Base-by-base conservation (phyloP, 1,139 yeast species). In the Sugiyamaella neomexicana region DNA sequence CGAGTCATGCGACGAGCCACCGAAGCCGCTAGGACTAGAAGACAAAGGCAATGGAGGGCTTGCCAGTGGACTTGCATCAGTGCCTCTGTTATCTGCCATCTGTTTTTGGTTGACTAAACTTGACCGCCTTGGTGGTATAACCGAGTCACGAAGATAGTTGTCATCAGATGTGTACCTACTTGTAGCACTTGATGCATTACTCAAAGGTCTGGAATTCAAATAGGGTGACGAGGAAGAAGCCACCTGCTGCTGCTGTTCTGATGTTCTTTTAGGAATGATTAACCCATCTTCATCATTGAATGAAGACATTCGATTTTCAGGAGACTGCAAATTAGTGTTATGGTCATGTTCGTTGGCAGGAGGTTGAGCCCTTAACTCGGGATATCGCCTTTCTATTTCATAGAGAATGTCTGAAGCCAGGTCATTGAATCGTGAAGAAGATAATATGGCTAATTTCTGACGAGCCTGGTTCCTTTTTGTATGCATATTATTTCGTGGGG, bases 381-480 rank as follows among this genome's bases (percentile, higher is more conserved):
- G 66, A 39, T 57, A 60, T 23, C 99, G 77, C 65, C 97, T 80
- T 65, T 86, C 90, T 50, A 91, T 87, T 70, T 95, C 99, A 68
- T 75, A 88, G 47, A 87, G 76, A 46, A 93, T 91, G 70, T 95
- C 99, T 55, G 88, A 85, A 10, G 90, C 96, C 67, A 95, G 80
- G 69, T 93, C 99, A 65, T 85, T 85, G 72, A 93, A 93, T 57
- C 98, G 74, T 9, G 85, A 72, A 55, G 85, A 84, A 0, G 97
- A 95, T 58, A 95, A 79, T 44, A 89, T 82, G 1, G 97, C 87
- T 61, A 95, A 78, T 71, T 91, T 93, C 68, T 89, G 91, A 63
- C 99, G 80, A 2, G 99, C 99, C 70, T 90, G 96, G 69, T 95
- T 95, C 66, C 99, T 80, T 68, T 90, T 91, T 36, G 96, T 95